These are phyloP conservation scores for Cicer arietinum DNA, from an alignment of 306 rosid species.

Conservation along the genomic window DNA sequence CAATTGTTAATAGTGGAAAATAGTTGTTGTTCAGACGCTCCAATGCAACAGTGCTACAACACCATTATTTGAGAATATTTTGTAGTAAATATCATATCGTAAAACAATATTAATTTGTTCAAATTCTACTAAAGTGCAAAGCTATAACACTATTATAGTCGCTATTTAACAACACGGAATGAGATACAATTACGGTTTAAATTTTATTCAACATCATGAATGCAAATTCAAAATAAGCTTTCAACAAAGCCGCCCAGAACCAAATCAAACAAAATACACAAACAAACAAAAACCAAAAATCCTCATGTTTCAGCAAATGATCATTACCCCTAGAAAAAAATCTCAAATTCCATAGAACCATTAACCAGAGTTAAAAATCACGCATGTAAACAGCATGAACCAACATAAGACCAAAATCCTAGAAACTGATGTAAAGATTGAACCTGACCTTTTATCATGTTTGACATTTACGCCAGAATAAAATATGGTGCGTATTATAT, in stretches of 20 bases:
- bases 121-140: too few species aligned
- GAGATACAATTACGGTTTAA: not conserved
- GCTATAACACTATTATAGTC: too few species aligned
- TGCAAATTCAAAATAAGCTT: not conserved
- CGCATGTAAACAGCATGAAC: not conserved
- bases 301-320: not conserved
- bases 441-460: not conserved
- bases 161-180: too few species aligned
- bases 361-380: not conserved
- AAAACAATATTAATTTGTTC: too few species aligned
- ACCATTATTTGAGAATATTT: too few species aligned
- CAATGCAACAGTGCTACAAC: too few species aligned
- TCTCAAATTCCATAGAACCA: not conserved
- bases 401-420: not conserved
- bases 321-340: not conserved
- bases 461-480: too few species aligned
- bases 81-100: too few species aligned
- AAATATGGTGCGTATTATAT: too few species aligned
- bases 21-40: too few species aligned
- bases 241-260: not conserved
- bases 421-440: not conserved
- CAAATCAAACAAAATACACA: not conserved
- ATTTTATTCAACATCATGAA: not conserved
- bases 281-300: not conserved
- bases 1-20: too few species aligned